A percentile compares a stretch with the other conserved stretches of the same genome.
These are phyloP conservation scores for Macrolepiota fuliginosa DNA, from an alignment of 768 basidiomycete genomes.

Conservation along the genomic window DNA sequence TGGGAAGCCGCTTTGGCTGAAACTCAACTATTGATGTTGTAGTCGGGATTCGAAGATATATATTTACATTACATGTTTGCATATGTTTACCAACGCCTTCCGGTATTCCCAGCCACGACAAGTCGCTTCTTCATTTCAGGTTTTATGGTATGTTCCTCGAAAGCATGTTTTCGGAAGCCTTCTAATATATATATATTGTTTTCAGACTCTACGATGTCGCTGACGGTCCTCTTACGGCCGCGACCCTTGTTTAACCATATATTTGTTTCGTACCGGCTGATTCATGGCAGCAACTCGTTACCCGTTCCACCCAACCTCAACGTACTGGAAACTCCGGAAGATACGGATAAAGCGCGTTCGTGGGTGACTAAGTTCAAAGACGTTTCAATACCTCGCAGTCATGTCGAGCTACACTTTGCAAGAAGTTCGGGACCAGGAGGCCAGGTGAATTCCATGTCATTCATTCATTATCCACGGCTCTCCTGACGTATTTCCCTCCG, in stretches of 20 bases:
- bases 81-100: background rate
- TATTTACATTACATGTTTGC: background rate
- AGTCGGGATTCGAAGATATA: too few species aligned
- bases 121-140: background rate
- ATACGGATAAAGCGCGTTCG: conserved; percentile 43
- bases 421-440: conserved; percentile 86
- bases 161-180: background rate
- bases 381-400: conserved; percentile 42
- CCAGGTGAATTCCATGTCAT: conserved; percentile 46
- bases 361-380: conserved; percentile 55
- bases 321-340: conserved; percentile 27
- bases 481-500: background rate
- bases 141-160: background rate
- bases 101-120: background rate
- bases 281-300: background rate
- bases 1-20: too few species aligned
- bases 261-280: background rate
- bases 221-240: background rate
- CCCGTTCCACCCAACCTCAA: conserved; percentile 2
- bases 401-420: conserved; percentile 67
- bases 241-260: background rate
- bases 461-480: background rate
- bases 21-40: too few species aligned
- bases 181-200: background rate
- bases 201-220: background rate